A percentile compares a stretch with the other conserved stretches of the same genome.
Conservation (phyloP, 2,329 filamentous ascomycete species). For the Sordariomycetes sp. region DNA sequence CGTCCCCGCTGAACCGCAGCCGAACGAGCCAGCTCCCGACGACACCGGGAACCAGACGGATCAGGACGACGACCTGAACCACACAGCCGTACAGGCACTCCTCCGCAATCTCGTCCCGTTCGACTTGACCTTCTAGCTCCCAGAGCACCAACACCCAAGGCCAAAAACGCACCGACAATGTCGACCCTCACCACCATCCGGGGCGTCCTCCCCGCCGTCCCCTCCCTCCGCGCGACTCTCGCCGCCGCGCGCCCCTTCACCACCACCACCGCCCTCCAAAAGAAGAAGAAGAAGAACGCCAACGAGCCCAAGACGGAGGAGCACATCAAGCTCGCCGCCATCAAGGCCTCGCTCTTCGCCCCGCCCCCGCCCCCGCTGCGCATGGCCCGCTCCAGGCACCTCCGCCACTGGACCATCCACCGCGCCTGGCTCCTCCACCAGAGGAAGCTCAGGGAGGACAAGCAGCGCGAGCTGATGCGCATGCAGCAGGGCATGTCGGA, state of each 20-base stretch:
- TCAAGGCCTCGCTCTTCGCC: conserved; percentile 34
- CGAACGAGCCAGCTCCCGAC: too few species aligned
- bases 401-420: conserved; percentile 98
- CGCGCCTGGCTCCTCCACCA: conserved; percentile 82
- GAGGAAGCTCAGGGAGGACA: conserved; percentile 49
- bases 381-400: conserved; percentile 73
- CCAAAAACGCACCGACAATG: not conserved
- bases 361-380: conserved; percentile 57
- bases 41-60: too few species aligned
- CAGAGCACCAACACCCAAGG: not conserved
- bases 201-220: conserved; percentile 4
- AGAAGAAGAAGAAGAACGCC: conserved; percentile 11
- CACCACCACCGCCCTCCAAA: conserved; percentile 16
- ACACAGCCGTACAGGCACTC: too few species aligned
- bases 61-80: too few species aligned
- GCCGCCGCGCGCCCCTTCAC: conserved; percentile 9
- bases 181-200: not conserved
- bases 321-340: conserved; percentile 21
- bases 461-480: conserved; percentile 60
- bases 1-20: too few species aligned
- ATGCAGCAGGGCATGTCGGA: conserved; percentile 70
- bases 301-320: conserved; percentile 14
- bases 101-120: too few species aligned
- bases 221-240: conserved; percentile 10
- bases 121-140: not conserved